These are phyloP conservation scores for Leptosphaerulina australis DNA, from an alignment of 2,329 filamentous ascomycete species.

Conservation along the genomic window DNA sequence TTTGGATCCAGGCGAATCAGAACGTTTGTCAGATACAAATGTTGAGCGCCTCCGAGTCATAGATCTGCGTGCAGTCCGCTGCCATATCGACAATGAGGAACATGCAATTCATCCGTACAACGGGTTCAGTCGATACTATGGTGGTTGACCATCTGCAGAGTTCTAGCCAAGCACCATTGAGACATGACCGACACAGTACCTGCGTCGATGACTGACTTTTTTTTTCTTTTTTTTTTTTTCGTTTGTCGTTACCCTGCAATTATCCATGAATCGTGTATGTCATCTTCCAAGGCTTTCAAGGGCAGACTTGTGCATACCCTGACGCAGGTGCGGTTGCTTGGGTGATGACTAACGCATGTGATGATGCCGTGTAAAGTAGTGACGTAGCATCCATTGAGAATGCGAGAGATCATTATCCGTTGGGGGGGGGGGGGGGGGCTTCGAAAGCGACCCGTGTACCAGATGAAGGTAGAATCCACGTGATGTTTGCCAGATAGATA, in stretches of 20 bases:
- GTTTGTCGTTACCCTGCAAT: background rate
- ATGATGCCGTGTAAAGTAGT: constrained; percentile 1
- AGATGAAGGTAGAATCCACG: constrained; percentile 25
- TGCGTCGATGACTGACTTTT: too few relatives aligned
- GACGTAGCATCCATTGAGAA: background rate
- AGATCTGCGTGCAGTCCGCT: constrained; percentile 16
- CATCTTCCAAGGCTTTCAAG: background rate
- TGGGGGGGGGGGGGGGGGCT: too few relatives aligned
- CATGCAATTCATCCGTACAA: background rate
- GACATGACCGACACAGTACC: too few relatives aligned
- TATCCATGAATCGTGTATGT: background rate
- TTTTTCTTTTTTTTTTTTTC: too few relatives aligned
- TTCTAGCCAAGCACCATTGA: background rate
- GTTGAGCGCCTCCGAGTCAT: constrained; percentile 9
- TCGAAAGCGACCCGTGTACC: background rate
- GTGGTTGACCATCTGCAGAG: background rate
- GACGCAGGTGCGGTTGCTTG: background rate
- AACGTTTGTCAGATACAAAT: background rate
- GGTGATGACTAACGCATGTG: background rate
- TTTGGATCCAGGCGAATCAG: constrained; percentile 15
- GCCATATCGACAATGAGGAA: constrained; percentile 21
- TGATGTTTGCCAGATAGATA: constrained; percentile 21
- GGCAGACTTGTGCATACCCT: background rate
- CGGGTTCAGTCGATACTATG: background rate
- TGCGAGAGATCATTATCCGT: background rate